Evolutionary conservation across 2,329 filamentous ascomycete genomes (phyloP).

Genomic region (Cordyceps tenuipes): DNA sequence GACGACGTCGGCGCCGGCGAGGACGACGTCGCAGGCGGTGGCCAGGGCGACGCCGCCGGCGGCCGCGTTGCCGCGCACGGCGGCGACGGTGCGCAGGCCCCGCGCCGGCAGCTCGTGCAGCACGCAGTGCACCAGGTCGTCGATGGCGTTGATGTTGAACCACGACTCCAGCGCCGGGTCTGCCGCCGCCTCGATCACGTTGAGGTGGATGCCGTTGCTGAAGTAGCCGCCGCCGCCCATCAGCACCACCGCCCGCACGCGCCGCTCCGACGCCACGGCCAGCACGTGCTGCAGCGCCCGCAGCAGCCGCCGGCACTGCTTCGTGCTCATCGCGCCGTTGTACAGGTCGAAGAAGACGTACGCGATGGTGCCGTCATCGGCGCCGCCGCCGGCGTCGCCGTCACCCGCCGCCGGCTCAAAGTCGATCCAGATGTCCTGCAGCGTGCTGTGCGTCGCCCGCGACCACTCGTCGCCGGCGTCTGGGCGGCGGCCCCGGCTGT

Average conservation of each 20-base stretch:
- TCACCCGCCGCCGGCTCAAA: conserved; percentile 19
- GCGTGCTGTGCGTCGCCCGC: conserved; percentile 21
- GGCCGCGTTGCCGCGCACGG: conserved; percentile 32
- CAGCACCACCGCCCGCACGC: conserved; percentile 30
- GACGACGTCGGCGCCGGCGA: conserved; percentile 29
- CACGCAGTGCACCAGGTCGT: conserved; percentile 31
- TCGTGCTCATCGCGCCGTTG: conserved; percentile 35
- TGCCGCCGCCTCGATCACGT: conserved; percentile 32
- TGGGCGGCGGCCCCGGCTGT: conserved; percentile 8
- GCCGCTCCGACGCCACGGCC: conserved; percentile 16
- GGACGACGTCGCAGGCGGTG: conserved; percentile 27
- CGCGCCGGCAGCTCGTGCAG: conserved; percentile 28
- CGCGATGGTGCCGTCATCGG: conserved; percentile 21
- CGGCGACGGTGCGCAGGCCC: conserved; percentile 29
- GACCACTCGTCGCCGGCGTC: conserved; percentile 21
- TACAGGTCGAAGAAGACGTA: conserved; percentile 36
- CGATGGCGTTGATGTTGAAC: conserved; percentile 36
- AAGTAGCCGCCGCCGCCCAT: conserved; percentile 31
- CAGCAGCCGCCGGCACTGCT: conserved; percentile 28
- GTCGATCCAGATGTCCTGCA: conserved; percentile 33
- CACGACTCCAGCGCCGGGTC: conserved; percentile 32
- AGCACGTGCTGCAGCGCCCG: conserved; percentile 28
- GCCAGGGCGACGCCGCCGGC: conserved; percentile 35
- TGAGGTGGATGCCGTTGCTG: conserved; percentile 35
- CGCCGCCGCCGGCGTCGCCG: conserved; percentile 14